These are phyloP conservation scores for Spencermartinsiella europaea DNA, from an alignment of 805 yeast species.

Conservation along the genomic window DNA sequence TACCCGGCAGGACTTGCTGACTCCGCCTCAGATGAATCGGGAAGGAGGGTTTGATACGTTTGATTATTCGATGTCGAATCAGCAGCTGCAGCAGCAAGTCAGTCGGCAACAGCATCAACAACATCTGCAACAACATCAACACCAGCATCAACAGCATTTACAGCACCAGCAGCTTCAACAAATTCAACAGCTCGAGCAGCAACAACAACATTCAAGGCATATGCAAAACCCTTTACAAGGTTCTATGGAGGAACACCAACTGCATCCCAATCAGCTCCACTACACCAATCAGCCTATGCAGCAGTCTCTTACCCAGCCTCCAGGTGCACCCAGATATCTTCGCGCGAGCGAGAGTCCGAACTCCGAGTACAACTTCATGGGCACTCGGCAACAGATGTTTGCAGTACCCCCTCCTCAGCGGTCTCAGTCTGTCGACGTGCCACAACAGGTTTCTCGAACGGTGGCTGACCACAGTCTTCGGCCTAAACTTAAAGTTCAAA, in stretches of 20 bases:
- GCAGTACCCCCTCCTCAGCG: neutral
- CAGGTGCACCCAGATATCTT: neutral
- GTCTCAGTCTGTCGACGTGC: slow-evolving; percentile 4
- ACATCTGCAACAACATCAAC: slow-evolving; percentile 13
- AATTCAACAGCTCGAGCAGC: neutral
- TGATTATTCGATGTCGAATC: neutral
- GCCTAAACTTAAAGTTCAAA: slow-evolving; percentile 36
- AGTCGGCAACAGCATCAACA: slow-evolving; percentile 10
- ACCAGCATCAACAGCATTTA: slow-evolving; percentile 1
- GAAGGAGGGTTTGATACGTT: neutral
- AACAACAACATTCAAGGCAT: too few relatives aligned
- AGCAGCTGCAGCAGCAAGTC: neutral
- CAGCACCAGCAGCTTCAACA: slow-evolving; percentile 1
- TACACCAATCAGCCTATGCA: neutral
- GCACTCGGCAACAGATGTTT: neutral
- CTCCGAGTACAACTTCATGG: neutral
- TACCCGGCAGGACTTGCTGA: slow-evolving; percentile 1
- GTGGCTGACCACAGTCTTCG: slow-evolving; percentile 15
- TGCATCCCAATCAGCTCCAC: slow-evolving; percentile 1
- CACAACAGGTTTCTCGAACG: neutral
- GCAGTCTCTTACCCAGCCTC: neutral
- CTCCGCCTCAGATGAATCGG: neutral
- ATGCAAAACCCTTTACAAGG: too few relatives aligned
- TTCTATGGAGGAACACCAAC: too few relatives aligned
- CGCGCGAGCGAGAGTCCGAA: neutral